Percentiles rank a stretch among this genome's conserved stretches.
Evolutionary conservation across 352 stramenopile genomes (phyloP).

Genomic region (Globisporangium parvum): DNA sequence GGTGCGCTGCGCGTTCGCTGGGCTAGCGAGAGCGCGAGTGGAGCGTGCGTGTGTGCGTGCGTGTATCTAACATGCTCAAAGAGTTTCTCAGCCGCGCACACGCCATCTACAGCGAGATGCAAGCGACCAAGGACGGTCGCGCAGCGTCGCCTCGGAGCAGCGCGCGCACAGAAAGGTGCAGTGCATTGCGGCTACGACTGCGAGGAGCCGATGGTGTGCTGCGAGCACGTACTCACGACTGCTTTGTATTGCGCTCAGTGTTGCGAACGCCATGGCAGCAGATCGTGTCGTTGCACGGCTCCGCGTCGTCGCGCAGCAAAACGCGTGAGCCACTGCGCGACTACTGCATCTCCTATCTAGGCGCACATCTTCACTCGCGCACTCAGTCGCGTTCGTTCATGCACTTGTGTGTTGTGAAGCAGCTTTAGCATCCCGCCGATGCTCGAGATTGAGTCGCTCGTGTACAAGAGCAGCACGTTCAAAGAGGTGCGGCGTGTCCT

Average conservation of each 20-base stretch:
- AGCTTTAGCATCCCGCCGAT: constrained; percentile 48
- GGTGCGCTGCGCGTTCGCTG: constrained; percentile 14
- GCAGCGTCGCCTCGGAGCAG: constrained; percentile 18
- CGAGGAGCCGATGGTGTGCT: no score
- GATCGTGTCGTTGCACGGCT: constrained; percentile 46
- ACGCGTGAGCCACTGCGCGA: constrained; percentile 17
- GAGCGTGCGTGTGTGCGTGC: not conserved
- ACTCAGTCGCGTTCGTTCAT: no score
- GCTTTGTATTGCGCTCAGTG: constrained; percentile 14
- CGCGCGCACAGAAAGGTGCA: constrained; percentile 34
- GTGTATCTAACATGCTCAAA: constrained; percentile 4
- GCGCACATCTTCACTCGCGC: no score
- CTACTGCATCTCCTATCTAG: not conserved
- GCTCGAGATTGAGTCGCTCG: constrained; percentile 39
- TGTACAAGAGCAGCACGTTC: constrained; percentile 47
- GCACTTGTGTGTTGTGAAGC: not conserved
- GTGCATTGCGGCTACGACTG: not conserved
- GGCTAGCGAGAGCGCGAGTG: no score
- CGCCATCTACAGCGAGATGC: constrained; percentile 45
- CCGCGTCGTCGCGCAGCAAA: constrained; percentile 41
- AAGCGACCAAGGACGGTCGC: constrained; percentile 20
- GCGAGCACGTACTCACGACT: no score
- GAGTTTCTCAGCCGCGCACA: constrained; percentile 43
- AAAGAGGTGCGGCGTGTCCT: constrained; percentile 33
- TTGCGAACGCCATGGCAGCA: constrained; percentile 34